Percentiles rank a stretch among this genome's conserved stretches.
These are phyloP conservation scores for Musa balbisiana DNA, from an alignment of 202 grass and related monocot species.

Conservation along the genomic window DNA sequence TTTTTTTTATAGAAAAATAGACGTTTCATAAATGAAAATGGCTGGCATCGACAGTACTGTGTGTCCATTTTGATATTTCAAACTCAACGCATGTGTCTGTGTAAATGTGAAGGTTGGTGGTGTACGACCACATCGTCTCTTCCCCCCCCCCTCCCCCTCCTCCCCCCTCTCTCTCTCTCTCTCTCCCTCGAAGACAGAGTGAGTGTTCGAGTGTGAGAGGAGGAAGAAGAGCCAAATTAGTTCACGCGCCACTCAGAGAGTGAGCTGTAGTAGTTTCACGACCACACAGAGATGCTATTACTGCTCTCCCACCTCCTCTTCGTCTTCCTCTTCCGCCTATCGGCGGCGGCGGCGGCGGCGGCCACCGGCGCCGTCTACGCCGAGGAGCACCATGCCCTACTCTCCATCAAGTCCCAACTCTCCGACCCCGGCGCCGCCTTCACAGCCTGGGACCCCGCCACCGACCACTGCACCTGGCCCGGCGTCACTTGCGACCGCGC, in stretches of 20 bases:
- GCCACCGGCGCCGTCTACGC: not conserved
- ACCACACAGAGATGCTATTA: not conserved
- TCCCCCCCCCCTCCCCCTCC: too few relatives aligned
- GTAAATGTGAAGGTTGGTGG: too few relatives aligned
- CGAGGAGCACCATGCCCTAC: conserved; percentile 24
- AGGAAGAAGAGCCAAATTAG: not conserved
- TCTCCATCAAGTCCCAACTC: conserved; percentile 49
- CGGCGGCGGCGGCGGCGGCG: conserved; percentile 4
- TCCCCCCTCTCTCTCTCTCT: too few relatives aligned
- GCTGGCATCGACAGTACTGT: too few relatives aligned
- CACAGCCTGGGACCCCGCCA: conserved; percentile 32
- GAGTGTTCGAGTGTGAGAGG: too few relatives aligned
- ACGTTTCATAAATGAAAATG: too few relatives aligned
- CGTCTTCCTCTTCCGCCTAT: conserved; percentile 22
- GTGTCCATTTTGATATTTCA: too few relatives aligned
- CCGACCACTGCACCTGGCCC: conserved; percentile 42
- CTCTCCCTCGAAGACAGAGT: too few relatives aligned
- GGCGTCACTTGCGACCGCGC: conserved; percentile 43
- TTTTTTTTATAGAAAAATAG: too few relatives aligned
- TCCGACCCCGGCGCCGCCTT: conserved; percentile 42
- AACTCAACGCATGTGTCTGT: too few relatives aligned
- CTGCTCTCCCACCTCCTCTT: conserved; percentile 9
- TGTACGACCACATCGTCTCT: too few relatives aligned
- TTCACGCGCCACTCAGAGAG: too few relatives aligned
- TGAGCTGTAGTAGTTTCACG: not conserved